Evolutionary conservation across 2,329 filamentous ascomycete species (phyloP), one percentile per base, ranked within the genome.

Genomic region (Aulographum hederae): DNA sequence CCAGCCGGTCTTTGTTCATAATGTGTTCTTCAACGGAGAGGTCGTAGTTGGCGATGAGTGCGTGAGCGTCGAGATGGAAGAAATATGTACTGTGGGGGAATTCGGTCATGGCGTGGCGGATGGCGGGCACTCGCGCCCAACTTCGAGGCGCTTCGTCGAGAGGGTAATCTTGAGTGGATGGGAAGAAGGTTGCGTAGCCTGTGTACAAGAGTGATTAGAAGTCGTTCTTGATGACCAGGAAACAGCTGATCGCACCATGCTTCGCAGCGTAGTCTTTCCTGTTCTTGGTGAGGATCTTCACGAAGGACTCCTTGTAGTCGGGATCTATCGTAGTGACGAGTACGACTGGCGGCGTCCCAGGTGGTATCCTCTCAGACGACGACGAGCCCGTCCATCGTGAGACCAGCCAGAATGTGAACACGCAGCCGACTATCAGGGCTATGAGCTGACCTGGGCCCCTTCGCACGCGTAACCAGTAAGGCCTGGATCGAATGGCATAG

Each of bases 131-230:
- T 43, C 78, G 73, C 26, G 79, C 64, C 79, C 80, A 91, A 29
- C 72, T 72, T 33, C 51, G 31, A 36, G 41, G 74, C 62, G 32
- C 68, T 35, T 65, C 65, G 36, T 61, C 53, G 19, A 82, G 64
- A 37, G 78, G 63, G 57, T 94, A 94, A 46, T 85, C 73, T 46
- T 65, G 66, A n/a, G 69, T 63, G 39, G 71, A 74, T 34, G 80
- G 71, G 51, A 92, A 78, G 63, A 94, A 85, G 26, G 76, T 78
- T 23, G 71, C 66, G 53, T 98, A 95, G 42, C 85, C 84, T 93
- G 40, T 18, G 28, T 17, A 32, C 51, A 28, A 46, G 38, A 18
- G 16, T 12, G 29, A 31, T 38, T 18, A 4, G 19, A 6, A 15
- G 6, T 14, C n/a, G 12, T 12, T 12, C 15, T 35, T 11, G 38